These are phyloP conservation scores for Nasturtium officinale DNA, from an alignment of 345 rosid genomes.

Conservation along the genomic window DNA sequence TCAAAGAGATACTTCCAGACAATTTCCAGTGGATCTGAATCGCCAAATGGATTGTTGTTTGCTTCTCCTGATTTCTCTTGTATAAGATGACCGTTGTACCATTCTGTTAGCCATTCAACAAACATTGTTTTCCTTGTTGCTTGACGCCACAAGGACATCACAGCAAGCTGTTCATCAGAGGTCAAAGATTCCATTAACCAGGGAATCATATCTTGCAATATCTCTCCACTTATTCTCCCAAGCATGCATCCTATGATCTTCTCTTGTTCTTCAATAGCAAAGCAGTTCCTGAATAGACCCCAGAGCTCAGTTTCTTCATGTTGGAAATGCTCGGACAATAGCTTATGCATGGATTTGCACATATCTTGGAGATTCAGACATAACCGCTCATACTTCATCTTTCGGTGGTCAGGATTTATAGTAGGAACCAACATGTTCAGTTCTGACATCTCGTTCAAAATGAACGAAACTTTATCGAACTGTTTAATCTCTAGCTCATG, in stretches of 20 bases:
- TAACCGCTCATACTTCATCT: constrained; percentile 48
- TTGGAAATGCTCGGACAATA: constrained; percentile 66
- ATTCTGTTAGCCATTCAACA: constrained; percentile 79
- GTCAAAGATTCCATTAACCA: constrained; percentile 71
- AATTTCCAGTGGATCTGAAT: constrained; percentile 63
- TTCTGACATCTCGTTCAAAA: constrained; percentile 64
- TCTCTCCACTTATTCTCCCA: constrained; percentile 72
- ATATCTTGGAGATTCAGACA: constrained; percentile 62
- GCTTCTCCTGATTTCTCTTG: constrained; percentile 42
- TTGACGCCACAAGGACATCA: constrained; percentile 66
- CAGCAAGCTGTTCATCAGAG: constrained; percentile 57
- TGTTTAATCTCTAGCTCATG: constrained; percentile 61
- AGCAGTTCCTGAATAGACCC: constrained; percentile 67
- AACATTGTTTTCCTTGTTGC: constrained; percentile 82
- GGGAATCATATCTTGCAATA: constrained; percentile 72
- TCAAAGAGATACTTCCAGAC: constrained; percentile 58
- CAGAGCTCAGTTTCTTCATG: constrained; percentile 82
- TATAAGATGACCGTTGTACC: constrained; percentile 64
- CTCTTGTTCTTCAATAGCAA: constrained; percentile 73
- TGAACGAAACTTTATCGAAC: constrained; percentile 56
- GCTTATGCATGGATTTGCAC: constrained; percentile 64
- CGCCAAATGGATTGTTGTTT: constrained; percentile 38
- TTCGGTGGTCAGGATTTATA: constrained; percentile 33
- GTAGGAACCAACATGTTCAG: constrained; percentile 43
- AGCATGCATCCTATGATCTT: constrained; percentile 71